Base-by-base conservation (phyloP, 148 eudicot species). In the Vaccinium corymbosum region DNA sequence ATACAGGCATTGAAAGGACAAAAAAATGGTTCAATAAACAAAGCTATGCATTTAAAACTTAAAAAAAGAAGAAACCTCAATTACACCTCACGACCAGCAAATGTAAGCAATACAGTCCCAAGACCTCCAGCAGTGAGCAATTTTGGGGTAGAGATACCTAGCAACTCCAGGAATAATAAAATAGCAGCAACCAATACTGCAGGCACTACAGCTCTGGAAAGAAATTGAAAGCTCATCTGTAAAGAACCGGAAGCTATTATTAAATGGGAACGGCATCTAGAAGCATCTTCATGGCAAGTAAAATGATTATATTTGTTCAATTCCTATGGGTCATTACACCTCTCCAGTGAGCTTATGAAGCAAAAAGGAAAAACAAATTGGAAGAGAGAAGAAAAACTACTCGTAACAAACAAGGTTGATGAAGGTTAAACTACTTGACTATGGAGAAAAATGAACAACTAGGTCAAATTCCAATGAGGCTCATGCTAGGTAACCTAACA, bases 71-170 rank as follows among this genome's bases (percentile, higher is more conserved):
- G 48, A 38, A 78, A 50, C 56, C 49, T n/a, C 72, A 86, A 83
- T 80, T 81, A 85, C 83, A 95, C 98, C 98, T 95, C 98, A 81
- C 98, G 98, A 73, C 98, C 98, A 85, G 98, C 96, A 83, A 95
- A 98, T 48, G 98, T 95, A 38, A 94, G 91, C 89, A 95, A 85
- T 20, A 95, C 96, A 66, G 98, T 95, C 87, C 98, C 98, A 87
- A 95, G 97, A 78, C 98, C 98, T 85, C 98, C 98, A 81, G 98
- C 98, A 81, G 98, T 95, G 57, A 95, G 88, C 93, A 93, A 95
- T 87, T 83, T 95, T 86, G 94, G 98, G 76, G 98, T 94, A 72
- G 97, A 94, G 86, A 95, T 94, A 81, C 98, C 98, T 86, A 95
- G 88, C 89, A 95, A 87, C 90, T 95, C 98, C 97, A 94, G 92